phyloP scores from a whole-genome alignment of 768 basidiomycete species.

The Macrolepiota fuliginosa region DNA sequence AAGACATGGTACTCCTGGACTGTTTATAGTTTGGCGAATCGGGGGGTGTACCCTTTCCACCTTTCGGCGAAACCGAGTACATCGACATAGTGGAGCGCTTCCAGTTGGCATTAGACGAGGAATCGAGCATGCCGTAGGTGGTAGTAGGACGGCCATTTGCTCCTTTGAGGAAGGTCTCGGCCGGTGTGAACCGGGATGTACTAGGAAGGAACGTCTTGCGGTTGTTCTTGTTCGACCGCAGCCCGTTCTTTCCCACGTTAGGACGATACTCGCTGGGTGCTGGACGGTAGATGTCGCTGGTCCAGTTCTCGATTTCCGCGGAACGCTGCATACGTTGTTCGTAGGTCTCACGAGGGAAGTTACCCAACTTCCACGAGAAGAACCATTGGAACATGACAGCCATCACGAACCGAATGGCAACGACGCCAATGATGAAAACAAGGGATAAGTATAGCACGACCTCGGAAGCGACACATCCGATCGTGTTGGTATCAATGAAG shows the following conservation, averaged over 20 bases:
- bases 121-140: conserved; percentile 66
- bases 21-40: conserved; percentile 69
- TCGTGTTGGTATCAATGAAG: conserved; percentile 90
- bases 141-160: conserved; percentile 54
- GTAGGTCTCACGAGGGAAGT: conserved; percentile 91
- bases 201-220: conserved; percentile 66
- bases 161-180: conserved; percentile 58
- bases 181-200: conserved; percentile 71
- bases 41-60: conserved; percentile 60
- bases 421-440: conserved; percentile 96
- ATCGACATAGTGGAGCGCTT: conserved; percentile 58
- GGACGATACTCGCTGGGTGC: conserved; percentile 91
- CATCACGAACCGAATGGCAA: conserved; percentile 92
- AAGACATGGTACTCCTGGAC: conserved; percentile 81
- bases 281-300: conserved; percentile 90
- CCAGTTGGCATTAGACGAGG: conserved; percentile 44
- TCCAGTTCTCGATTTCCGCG: conserved; percentile 94
- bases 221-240: conserved; percentile 48
- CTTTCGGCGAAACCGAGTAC: conserved; percentile 45
- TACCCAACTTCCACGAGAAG: conserved; percentile 92
- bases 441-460: conserved; percentile 95
- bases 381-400: conserved; percentile 98
- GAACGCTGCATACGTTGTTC: conserved; percentile 88
- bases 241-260: conserved; percentile 76
- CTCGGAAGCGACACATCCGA: conserved; percentile 94